A percentile compares a stretch with the other conserved stretches of the same genome.
Conservation (phyloP, 352 stramenopile genomes). For the Phytophthora multivora region DNA sequence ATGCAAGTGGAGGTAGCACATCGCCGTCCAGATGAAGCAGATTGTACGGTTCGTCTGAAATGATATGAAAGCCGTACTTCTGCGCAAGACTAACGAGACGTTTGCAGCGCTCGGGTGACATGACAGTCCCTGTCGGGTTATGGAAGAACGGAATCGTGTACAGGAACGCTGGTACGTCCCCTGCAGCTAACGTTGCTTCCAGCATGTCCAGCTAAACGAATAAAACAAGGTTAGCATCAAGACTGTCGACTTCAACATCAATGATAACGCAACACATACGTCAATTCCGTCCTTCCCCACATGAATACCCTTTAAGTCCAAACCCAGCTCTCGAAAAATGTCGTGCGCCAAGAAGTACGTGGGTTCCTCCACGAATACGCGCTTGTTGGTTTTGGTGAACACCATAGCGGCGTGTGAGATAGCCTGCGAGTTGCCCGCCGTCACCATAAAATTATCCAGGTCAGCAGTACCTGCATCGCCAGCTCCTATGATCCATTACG, state of each 20-base stretch:
- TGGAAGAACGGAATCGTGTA: conserved; percentile 95
- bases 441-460: conserved; percentile 80
- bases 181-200: conserved; percentile 60
- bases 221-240: not conserved
- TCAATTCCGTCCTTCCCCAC: conserved; percentile 78
- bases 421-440: conserved; percentile 90
- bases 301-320: conserved; percentile 77
- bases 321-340: conserved; percentile 91
- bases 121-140: conserved; percentile 90
- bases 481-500: conserved; percentile 7
- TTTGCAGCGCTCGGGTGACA: conserved; percentile 68
- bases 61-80: conserved; percentile 84
- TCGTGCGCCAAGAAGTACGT: conserved; percentile 93
- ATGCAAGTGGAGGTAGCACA: conserved; percentile 60
- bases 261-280: conserved; percentile 35
- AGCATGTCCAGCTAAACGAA: conserved; percentile 60
- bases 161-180: conserved; percentile 85
- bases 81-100: conserved; percentile 80
- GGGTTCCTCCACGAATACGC: conserved; percentile 91
- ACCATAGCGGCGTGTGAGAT: conserved; percentile 87
- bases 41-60: conserved; percentile 96
- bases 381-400: conserved; percentile 77
- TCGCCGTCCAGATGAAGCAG: conserved; percentile 78
- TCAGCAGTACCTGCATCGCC: conserved; percentile 29
- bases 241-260: not conserved